Evolutionary conservation across 1,284 basidiomycete genomes (phyloP), one percentile per base, ranked within the genome.

Genomic region (Ceratobasidium theobromae): DNA sequence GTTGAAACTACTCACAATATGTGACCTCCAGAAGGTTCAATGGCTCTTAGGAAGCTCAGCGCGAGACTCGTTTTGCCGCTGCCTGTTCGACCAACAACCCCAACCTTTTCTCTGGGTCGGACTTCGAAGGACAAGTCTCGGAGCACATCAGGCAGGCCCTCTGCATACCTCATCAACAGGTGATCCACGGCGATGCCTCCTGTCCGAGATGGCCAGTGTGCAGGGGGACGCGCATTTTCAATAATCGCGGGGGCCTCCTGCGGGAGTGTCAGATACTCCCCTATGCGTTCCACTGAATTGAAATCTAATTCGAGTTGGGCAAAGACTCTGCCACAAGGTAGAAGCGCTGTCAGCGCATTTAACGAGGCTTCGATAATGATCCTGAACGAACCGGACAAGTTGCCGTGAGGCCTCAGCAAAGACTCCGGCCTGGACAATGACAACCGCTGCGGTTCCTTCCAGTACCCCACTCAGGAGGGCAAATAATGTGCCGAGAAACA

Each of bases 221-320:
- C 89, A 0, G 90, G 86, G 18, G 86, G 85, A 55, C 83, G 76
- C 67, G 72, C 78, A 45, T 80, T 79, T 23, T 81, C 76, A 45
- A 86, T 79, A 46, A 85, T 76, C 0, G 87, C 81, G n/a, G 89
- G 86, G 0, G 89, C 86, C 76, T 95, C 92, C 73, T 91, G 88
- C 3, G 87, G 84, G 12, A 93, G 81, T 35, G 84, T 80, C 9
- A 93, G 80, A 73, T 93, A 95, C 74, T 94, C 91, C 16, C 87
- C 82, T 11, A 94, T 86, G 67, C 92, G 85, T 74, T 95, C 92
- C 4, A 95, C 86, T 23, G 87, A 71, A 55, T 82, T 83, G 77
- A 91, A 89, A 75, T 89, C 86, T 14, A 88, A 79, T 72, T 88
- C 87, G 0, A 88, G 74, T 72, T 88, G 86, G 8, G 72, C 71